phyloP scores from a whole-genome alignment of 495 filamentous ascomycete species.

The Cairneyella variabilis region DNA sequence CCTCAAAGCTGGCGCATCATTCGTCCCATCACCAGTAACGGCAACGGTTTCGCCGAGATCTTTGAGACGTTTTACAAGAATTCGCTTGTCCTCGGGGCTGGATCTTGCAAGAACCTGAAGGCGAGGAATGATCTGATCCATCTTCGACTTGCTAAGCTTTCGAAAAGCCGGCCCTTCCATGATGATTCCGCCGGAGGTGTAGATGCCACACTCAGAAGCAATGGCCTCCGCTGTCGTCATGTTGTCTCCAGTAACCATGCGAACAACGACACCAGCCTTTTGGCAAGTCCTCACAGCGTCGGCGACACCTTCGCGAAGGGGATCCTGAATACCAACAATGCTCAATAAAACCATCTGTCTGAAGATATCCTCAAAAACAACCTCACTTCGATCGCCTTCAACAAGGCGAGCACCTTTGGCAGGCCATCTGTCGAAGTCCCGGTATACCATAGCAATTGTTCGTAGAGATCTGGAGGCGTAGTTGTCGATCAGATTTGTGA shows the following conservation, averaged over 20 bases:
- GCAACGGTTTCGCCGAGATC: slow-evolving; percentile 87
- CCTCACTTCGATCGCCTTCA: slow-evolving; percentile 68
- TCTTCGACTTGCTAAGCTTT: slow-evolving; percentile 63
- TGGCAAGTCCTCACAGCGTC: slow-evolving; percentile 72
- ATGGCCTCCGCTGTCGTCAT: slow-evolving; percentile 78
- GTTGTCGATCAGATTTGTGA: slow-evolving; percentile 62
- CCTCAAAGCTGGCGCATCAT: slow-evolving; percentile 83
- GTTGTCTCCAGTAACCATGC: slow-evolving; percentile 93
- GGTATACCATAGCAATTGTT: slow-evolving; percentile 83
- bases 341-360: slow-evolving; percentile 74
- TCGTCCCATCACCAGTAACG: slow-evolving; percentile 88
- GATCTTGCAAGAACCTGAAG: slow-evolving; percentile 85
- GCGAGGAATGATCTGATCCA: slow-evolving; percentile 67
- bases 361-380: slow-evolving; percentile 75
- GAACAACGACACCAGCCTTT: slow-evolving; percentile 74
- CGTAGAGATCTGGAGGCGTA: slow-evolving; percentile 82
- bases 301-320: slow-evolving; percentile 74
- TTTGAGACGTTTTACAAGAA: slow-evolving; percentile 74
- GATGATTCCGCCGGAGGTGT: slow-evolving; percentile 64
- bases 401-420: slow-evolving; percentile 60
- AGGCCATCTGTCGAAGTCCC: slow-evolving; percentile 88
- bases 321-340: slow-evolving; percentile 85
- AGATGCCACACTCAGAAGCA: slow-evolving; percentile 79
- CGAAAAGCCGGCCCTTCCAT: slow-evolving; percentile 87
- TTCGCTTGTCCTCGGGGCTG: slow-evolving; percentile 83